Conservation (phyloP, 2,329 filamentous ascomycete species). For the Diaporthe citriasiana region DNA sequence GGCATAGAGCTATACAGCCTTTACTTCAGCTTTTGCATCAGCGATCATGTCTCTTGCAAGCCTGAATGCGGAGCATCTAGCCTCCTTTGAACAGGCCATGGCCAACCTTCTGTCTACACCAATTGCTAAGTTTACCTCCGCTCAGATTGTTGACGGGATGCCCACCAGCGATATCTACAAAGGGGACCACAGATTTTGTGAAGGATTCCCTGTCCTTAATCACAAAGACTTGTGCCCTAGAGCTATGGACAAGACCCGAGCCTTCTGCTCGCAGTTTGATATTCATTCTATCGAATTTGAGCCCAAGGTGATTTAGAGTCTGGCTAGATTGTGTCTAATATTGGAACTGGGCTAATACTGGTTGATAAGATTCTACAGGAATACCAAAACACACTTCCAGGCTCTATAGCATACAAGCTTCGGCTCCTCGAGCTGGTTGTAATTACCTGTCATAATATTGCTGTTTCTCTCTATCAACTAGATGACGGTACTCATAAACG, state of each 20-base stretch:
- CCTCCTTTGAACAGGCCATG: constrained; percentile 19
- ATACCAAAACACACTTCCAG: constrained; percentile 46
- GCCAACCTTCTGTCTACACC: constrained; percentile 28
- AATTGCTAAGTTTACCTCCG: constrained; percentile 7
- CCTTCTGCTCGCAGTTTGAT: constrained; percentile 31
- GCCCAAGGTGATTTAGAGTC: background rate
- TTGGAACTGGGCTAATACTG: constrained; percentile 9
- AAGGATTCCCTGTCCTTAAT: background rate
- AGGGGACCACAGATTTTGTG: background rate
- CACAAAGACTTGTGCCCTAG: constrained; percentile 40
- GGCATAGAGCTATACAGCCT: constrained; percentile 9
- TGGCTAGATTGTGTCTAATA: background rate
- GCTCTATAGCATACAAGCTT: constrained; percentile 48
- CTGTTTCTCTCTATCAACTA: constrained; percentile 45
- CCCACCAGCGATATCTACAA: background rate
- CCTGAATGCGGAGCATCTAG: constrained; percentile 19
- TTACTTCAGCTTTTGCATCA: constrained; percentile 13
- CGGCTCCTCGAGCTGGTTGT: constrained; percentile 52
- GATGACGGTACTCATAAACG: constrained; percentile 46
- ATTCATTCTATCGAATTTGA: constrained; percentile 8
- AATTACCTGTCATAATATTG: constrained; percentile 50
- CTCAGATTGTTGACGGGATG: constrained; percentile 37
- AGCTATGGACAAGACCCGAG: constrained; percentile 33
- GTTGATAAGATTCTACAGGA: constrained; percentile 45
- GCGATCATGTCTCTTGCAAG: constrained; percentile 23